These are phyloP conservation scores for Pyronema domesticum DNA, from an alignment of 495 filamentous ascomycete species.

Conservation along the genomic window DNA sequence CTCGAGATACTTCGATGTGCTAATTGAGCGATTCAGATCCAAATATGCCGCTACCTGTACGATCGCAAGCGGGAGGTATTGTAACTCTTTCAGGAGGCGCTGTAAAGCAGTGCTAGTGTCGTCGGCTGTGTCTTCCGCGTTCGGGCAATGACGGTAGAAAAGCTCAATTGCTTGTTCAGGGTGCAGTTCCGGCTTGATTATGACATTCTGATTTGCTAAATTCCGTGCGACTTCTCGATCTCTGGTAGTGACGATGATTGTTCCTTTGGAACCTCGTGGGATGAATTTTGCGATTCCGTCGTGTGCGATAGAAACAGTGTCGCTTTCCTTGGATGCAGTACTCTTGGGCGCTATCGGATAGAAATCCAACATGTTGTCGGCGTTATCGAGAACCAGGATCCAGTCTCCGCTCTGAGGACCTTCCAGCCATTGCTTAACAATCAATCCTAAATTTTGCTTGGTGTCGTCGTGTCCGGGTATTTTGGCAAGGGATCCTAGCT, in stretches of 20 bases:
- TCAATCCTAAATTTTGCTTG: too few species aligned
- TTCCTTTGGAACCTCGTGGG: slow-evolving; percentile 14
- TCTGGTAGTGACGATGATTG: slow-evolving; percentile 23
- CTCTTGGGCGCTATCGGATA: too few species aligned
- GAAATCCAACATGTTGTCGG: too few species aligned
- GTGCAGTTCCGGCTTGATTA: not conserved
- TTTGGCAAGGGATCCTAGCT: too few species aligned
- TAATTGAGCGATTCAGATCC: not conserved
- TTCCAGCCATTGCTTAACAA: too few species aligned
- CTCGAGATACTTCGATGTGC: not conserved
- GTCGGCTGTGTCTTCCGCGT: not conserved
- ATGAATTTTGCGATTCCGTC: slow-evolving; percentile 7
- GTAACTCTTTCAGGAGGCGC: slow-evolving; percentile 2
- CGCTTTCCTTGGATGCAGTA: not conserved
- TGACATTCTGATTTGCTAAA: not conserved
- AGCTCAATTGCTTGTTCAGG: not conserved
- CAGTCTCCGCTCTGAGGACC: too few species aligned
- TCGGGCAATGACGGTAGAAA: not conserved
- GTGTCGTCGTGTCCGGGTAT: too few species aligned
- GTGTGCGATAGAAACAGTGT: too few species aligned
- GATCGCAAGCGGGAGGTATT: slow-evolving; percentile 11
- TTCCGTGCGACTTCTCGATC: slow-evolving; percentile 14
- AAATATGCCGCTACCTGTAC: slow-evolving; percentile 6
- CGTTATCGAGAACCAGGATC: too few species aligned
- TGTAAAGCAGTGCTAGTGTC: slow-evolving; percentile 6